Evolutionary conservation across 495 filamentous ascomycete species (phyloP).

Genomic region (Tuber calosporum): DNA sequence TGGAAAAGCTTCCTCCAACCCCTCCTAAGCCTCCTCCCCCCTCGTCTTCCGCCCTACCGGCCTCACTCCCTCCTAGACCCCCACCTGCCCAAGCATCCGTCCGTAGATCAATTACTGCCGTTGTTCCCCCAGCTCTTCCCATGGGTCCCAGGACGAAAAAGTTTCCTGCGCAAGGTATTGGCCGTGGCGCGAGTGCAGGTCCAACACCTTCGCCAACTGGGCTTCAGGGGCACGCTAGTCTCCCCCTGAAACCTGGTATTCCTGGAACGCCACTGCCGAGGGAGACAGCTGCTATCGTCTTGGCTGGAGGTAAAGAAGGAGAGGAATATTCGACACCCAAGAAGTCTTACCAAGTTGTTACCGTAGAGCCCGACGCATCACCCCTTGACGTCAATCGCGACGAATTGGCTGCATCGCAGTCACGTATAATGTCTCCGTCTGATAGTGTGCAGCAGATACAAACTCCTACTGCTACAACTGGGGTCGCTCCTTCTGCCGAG

Average conservation of each 20-base stretch:
- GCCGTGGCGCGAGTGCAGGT: conserved; percentile 28
- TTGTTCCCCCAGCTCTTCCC: conserved; percentile 37
- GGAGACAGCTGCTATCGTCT: conserved; percentile 40
- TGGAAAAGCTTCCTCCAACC: conserved; percentile 34
- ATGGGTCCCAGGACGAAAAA: conserved; percentile 34
- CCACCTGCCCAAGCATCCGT: conserved; percentile 29
- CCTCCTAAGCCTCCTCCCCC: conserved; percentile 25
- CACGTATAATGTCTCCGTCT: background rate
- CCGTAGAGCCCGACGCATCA: background rate
- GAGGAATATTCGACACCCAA: conserved; percentile 25
- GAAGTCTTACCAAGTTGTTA: conserved; percentile 31
- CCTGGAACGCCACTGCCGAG: conserved; percentile 38
- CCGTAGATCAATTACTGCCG: conserved; percentile 8
- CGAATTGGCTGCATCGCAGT: background rate
- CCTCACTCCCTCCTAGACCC: conserved; percentile 33
- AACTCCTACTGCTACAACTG: background rate
- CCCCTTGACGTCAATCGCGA: background rate
- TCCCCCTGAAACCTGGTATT: conserved; percentile 38
- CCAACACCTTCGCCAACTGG: background rate
- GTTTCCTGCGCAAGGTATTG: conserved; percentile 38
- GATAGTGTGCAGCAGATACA: background rate
- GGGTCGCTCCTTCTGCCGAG: background rate
- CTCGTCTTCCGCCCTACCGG: conserved; percentile 18
- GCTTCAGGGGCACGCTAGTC: conserved; percentile 35
- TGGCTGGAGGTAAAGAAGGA: conserved; percentile 33